These are phyloP conservation scores for barley (Hordeum vulgare) DNA, from an alignment of 176 grass and related monocot genomes.

Conservation along the genomic window DNA sequence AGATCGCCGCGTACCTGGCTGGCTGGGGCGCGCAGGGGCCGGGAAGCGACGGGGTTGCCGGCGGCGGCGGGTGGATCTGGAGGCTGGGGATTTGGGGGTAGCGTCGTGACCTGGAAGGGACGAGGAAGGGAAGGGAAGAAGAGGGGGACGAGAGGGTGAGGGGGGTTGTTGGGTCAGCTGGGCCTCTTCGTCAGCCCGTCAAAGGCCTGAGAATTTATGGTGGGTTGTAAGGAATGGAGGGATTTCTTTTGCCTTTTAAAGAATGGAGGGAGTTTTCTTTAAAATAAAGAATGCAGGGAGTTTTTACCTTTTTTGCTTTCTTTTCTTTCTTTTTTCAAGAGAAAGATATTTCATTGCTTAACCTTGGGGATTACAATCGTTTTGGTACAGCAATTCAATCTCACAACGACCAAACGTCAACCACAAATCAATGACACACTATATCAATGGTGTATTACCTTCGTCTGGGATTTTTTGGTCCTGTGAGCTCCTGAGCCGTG, in stretches of 20 bases:
- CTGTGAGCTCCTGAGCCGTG: no score
- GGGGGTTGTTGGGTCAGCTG: background rate
- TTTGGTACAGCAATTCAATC: background rate
- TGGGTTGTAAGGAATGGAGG: no score
- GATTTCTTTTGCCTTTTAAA: no score
- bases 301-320: no score
- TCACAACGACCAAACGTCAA: background rate
- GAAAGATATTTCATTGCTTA: background rate
- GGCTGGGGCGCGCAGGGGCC: background rate
- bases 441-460: no score
- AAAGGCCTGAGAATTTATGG: background rate
- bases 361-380: background rate
- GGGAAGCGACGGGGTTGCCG: constrained; percentile 3
- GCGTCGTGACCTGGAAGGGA: constrained; percentile 4
- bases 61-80: constrained; percentile 38
- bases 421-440: background rate
- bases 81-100: background rate
- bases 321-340: no score
- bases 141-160: background rate
- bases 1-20: constrained; percentile 8
- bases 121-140: background rate
- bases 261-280: no score
- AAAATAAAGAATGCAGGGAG: no score
- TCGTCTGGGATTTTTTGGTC: no score
- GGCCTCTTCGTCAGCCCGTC: background rate